Percentiles rank a stretch among this genome's conserved stretches.
Evolutionary conservation across 2,329 filamentous ascomycete genomes (phyloP).

Genomic region (Ustulina deusta): DNA sequence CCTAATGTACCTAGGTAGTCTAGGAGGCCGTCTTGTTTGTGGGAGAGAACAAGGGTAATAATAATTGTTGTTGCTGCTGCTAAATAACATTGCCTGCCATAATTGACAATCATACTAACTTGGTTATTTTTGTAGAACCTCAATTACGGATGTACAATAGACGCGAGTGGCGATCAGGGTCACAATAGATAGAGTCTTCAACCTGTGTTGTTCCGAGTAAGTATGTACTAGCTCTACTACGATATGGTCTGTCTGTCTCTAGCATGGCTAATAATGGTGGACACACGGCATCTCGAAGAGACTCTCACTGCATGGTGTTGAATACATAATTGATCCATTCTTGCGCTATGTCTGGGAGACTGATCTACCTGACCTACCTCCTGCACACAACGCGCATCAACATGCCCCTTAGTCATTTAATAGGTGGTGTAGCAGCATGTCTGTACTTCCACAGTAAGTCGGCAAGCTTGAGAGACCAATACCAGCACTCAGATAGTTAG

Average conservation of each 20-base stretch:
- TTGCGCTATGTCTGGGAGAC: constrained; percentile 12
- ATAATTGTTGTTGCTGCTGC: background rate
- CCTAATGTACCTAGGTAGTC: background rate
- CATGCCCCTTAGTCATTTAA: constrained; percentile 23
- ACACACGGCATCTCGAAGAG: constrained; percentile 8
- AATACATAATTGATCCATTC: constrained; percentile 20
- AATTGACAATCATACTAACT: background rate
- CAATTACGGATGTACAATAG: background rate
- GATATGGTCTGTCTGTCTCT: background rate
- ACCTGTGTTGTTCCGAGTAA: constrained; percentile 2
- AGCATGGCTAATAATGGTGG: background rate
- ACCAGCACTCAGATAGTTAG: constrained; percentile 11
- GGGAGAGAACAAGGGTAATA: no score
- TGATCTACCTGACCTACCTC: constrained; percentile 24
- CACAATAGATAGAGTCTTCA: background rate
- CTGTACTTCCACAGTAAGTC: background rate
- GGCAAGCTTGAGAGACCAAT: constrained; percentile 12
- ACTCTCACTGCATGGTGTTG: constrained; percentile 27
- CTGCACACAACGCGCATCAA: constrained; percentile 21
- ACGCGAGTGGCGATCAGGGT: background rate
- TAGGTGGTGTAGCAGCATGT: constrained; percentile 28
- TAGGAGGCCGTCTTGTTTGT: background rate
- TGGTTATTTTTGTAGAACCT: constrained; percentile 3
- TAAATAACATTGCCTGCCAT: constrained; percentile 9
- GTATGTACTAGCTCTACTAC: background rate